Evolutionary conservation across 345 rosid genomes (phyloP), one percentile per base, ranked within the genome.

Genomic region (Dipteronia sinensis): DNA sequence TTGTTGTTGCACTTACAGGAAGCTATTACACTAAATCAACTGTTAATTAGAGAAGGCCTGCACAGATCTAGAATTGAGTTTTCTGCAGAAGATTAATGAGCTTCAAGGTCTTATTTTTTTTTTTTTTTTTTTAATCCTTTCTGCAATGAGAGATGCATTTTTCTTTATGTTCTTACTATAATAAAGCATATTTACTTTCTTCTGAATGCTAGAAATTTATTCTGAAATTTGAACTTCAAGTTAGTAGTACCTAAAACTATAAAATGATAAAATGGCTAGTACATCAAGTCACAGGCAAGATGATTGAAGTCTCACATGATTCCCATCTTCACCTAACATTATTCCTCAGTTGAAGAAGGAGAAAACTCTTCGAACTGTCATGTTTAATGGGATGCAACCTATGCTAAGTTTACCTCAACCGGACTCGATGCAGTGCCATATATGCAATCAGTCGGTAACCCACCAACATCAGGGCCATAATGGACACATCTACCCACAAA

Each of bases 391-490:
- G 16, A 17, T 27, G 23, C 10, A 10, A 73, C 34, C 77, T 62
- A 68, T 68, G 64, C 78, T 49, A 77, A 27, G 29, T 55, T 76
- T 53, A 89, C 88, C 88, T 85, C 91, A 89, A 80, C 79, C 84
- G 85, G 63, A 94, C 94, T 66, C 94, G 90, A 46, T 86, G 93
- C 77, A 96, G 87, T 10, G 98, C 98, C 74, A 92, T 74, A 66
- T 94, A 96, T 8, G 98, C 99, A 20, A 94, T 29, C 63, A 96
- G 83, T 65, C 99, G 89, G 82, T 96, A 96, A 34, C 95, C 98
- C n/a, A 92, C 88, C 84, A 96, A 79, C 99, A 94, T 96, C 47
- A 90, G 77, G 13, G 92, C 99, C 99, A 96, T 92, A 38, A 94
- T 81, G 73, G 71, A 77, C 82, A 94, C 99, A 66, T 96, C 99